A percentile compares a stretch with the other conserved stretches of the same genome.
These are phyloP conservation scores for Chrysochromulina tobinii DNA, from an alignment of 78 protist species.

Conservation along the genomic window DNA sequence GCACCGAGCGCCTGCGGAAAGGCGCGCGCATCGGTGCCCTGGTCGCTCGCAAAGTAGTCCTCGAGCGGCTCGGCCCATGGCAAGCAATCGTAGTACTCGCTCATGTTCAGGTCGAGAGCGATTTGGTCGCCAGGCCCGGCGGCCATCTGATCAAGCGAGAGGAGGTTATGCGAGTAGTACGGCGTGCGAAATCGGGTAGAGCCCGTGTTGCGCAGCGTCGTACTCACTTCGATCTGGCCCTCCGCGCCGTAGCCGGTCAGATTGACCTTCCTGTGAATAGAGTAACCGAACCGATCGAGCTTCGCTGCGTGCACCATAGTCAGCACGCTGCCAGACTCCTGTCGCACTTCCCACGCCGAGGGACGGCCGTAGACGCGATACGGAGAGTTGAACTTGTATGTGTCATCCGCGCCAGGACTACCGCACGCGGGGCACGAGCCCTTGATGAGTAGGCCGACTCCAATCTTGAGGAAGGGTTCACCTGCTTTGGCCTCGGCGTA, in stretches of 20 bases:
- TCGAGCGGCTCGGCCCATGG: background rate
- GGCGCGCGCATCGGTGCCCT: no score
- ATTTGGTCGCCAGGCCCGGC: background rate
- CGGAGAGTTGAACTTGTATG: background rate
- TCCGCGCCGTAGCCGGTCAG: no score
- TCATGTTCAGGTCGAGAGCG: background rate
- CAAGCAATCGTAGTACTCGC: background rate
- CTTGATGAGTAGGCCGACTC: background rate
- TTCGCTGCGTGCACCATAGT: background rate
- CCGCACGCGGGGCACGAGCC: background rate
- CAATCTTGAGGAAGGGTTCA: background rate
- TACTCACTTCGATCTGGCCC: no score
- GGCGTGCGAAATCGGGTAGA: background rate
- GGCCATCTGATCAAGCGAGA: background rate
- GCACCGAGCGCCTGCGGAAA: no score
- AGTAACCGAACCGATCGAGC: no score
- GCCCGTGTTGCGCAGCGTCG: background rate
- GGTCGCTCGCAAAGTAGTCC: background rate
- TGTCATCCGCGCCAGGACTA: background rate
- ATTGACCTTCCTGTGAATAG: no score
- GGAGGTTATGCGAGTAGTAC: background rate
- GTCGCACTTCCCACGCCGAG: no score
- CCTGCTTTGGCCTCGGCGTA: background rate
- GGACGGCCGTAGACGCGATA: no score
- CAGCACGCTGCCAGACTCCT: background rate